These are phyloP conservation scores for Truncatella angustata DNA, from an alignment of 2,329 filamentous ascomycete species.

Conservation along the genomic window DNA sequence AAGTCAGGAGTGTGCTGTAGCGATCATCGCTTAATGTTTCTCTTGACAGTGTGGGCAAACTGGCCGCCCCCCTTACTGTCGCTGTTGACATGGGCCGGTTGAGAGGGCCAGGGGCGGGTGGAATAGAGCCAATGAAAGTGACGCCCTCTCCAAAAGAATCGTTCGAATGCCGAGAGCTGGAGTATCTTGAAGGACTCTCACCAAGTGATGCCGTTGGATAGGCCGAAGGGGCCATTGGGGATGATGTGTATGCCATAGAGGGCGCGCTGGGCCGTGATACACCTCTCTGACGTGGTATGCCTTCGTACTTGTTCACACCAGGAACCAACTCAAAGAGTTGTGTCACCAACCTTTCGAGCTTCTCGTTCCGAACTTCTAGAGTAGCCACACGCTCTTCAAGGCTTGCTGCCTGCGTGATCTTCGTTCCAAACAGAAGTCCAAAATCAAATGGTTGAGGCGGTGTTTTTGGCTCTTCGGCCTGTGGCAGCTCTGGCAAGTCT, in stretches of 20 bases:
- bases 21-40: constrained; percentile 42
- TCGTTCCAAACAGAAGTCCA: constrained; percentile 50
- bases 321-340: constrained; percentile 47
- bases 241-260: constrained; percentile 23
- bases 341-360: constrained; percentile 51
- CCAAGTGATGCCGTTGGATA: constrained; percentile 26
- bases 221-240: constrained; percentile 27
- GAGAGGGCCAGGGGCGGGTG: constrained; percentile 18
- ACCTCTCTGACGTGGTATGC: constrained; percentile 25
- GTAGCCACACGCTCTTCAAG: constrained; percentile 51
- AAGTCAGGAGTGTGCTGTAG: constrained; percentile 46
- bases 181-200: constrained; percentile 27
- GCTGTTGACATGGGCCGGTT: constrained; percentile 42
- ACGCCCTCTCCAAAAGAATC: constrained; percentile 47
- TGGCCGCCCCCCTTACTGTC: constrained; percentile 47
- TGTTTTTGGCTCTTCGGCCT: constrained; percentile 32
- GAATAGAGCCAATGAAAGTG: constrained; percentile 42
- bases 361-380: constrained; percentile 51
- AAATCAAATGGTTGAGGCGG: constrained; percentile 55
- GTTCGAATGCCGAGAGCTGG: constrained; percentile 38
- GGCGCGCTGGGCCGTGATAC: constrained; percentile 22
- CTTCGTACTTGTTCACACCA: constrained; percentile 33
- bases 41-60: constrained; percentile 39
- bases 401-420: constrained; percentile 54
- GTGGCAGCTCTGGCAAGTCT: constrained; percentile 30